These are phyloP conservation scores for Fusarium aywerte DNA, from an alignment of 2,329 filamentous ascomycete species.

Conservation along the genomic window DNA sequence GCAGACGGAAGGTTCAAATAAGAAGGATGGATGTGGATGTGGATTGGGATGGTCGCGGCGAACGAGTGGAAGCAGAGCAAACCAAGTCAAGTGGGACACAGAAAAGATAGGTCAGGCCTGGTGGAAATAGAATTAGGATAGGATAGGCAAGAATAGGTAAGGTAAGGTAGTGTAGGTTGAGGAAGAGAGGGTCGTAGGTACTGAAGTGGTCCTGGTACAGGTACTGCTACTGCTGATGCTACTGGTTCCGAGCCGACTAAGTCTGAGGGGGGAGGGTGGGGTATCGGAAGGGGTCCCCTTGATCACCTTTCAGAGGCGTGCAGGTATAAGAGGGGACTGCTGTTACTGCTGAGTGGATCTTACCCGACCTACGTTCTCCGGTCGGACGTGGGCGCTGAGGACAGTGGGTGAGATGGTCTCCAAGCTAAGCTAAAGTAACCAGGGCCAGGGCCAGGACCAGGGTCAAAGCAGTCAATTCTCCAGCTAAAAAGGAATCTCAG, in stretches of 20 bases:
- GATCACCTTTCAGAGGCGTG: constrained; percentile 13
- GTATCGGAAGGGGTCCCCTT: constrained; percentile 21
- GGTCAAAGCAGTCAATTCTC: constrained; percentile 9
- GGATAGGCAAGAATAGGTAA: constrained; percentile 27
- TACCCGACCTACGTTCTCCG: constrained; percentile 28
- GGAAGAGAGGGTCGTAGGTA: constrained; percentile 18
- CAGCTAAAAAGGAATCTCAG: constrained; percentile 7
- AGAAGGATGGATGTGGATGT: constrained; percentile 39
- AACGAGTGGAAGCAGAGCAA: constrained; percentile 17
- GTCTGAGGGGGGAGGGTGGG: constrained; percentile 24
- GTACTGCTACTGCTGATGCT: constrained; percentile 19
- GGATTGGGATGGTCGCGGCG: constrained; percentile 16
- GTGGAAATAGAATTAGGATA: constrained; percentile 15
- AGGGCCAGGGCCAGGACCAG: constrained; percentile 20
- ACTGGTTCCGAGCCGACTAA: constrained; percentile 9
- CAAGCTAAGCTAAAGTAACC: constrained; percentile 19
- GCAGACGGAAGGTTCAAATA: constrained; percentile 52
- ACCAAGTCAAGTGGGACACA: constrained; percentile 29
- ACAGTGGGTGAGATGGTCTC: constrained; percentile 33
- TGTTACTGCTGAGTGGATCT: constrained; percentile 26
- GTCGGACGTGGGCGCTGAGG: constrained; percentile 40
- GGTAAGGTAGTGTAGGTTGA: constrained; percentile 14
- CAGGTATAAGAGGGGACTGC: not conserved
- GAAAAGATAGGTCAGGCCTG: constrained; percentile 12
- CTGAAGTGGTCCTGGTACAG: constrained; percentile 4